A percentile compares a stretch with the other conserved stretches of the same genome.
Evolutionary conservation across 306 rosid genomes (phyloP).

Genomic region (Fragaria nilgerrensis): DNA sequence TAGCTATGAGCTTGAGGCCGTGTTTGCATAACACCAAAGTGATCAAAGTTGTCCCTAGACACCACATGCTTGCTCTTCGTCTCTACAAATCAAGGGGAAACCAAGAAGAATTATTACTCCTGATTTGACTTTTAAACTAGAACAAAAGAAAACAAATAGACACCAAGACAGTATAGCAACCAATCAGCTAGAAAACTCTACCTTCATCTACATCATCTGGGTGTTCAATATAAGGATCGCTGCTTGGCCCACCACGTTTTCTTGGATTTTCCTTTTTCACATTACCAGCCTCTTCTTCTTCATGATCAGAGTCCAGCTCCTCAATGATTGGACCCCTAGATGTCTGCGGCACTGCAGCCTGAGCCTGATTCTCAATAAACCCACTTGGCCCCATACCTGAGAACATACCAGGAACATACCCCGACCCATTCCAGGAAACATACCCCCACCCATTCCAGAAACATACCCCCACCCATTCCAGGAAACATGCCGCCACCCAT

Average conservation of each 20-base stretch:
- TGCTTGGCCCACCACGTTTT: conserved; percentile 50
- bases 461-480: conserved; percentile 44
- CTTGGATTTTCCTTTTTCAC: conserved; percentile 50
- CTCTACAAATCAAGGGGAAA: conserved; percentile 39
- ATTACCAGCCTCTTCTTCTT: conserved; percentile 41
- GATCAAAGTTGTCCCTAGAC: conserved; percentile 26
- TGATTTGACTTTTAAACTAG: not conserved
- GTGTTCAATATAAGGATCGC: conserved; percentile 44
- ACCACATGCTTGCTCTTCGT: conserved; percentile 45
- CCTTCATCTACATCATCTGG: conserved; percentile 71
- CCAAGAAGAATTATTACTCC: not conserved
- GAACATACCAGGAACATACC: conserved; percentile 51
- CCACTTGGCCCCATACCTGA: conserved; percentile 45
- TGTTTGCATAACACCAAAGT: conserved; percentile 19
- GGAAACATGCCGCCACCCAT: conserved; percentile 38
- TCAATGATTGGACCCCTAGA: conserved; percentile 70
- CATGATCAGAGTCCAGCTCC: conserved; percentile 78
- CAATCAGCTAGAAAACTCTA: conserved; percentile 12
- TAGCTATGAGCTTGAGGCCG: conserved; percentile 65
- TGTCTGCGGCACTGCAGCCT: conserved; percentile 44
- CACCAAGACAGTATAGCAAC: not conserved
- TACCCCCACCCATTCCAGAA: conserved; percentile 39
- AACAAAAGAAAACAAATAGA: not conserved
- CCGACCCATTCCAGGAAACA: conserved; percentile 32
- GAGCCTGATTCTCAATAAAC: conserved; percentile 51